Percentiles rank a stretch among this genome's conserved stretches.
phyloP scores from a whole-genome alignment of 1,139 yeast genomes.

The Taphrina deformans region DNA sequence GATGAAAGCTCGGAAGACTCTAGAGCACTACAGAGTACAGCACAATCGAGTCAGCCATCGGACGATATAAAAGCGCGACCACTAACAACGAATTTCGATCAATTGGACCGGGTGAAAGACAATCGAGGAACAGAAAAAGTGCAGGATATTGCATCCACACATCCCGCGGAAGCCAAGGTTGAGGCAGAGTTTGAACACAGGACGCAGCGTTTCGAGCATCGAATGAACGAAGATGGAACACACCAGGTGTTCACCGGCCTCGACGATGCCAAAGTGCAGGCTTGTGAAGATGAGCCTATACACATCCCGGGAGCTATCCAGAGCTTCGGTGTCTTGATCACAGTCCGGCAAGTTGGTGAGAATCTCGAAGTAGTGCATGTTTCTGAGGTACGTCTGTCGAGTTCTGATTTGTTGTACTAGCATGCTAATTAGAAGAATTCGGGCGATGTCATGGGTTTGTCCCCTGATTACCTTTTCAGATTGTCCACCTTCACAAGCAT shows the following conservation, averaged over 20 bases:
- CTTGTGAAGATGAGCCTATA: constrained; percentile 34
- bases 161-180: constrained; percentile 3
- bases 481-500: constrained; percentile 3
- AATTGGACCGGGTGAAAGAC: constrained; percentile 12
- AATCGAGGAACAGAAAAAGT: constrained; percentile 18
- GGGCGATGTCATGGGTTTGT: constrained; percentile 17
- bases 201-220: constrained; percentile 14
- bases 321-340: constrained; percentile 24
- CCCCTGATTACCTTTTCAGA: constrained; percentile 21
- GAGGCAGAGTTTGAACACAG: background rate
- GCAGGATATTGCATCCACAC: constrained; percentile 9
- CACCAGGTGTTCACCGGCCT: constrained; percentile 15
- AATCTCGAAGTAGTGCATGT: constrained; percentile 8
- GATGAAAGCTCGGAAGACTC: background rate
- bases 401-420: background rate
- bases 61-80: background rate
- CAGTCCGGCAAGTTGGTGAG: constrained; percentile 5
- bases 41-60: background rate
- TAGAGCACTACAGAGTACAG: background rate
- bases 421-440: background rate
- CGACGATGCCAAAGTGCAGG: constrained; percentile 2
- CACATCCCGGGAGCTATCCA: constrained; percentile 32
- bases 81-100: background rate
- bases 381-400: constrained; percentile 23
- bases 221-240: constrained; percentile 15